Evolutionary conservation across 2,329 filamentous ascomycete genomes (phyloP).

Genomic region (Beauveria scarabaeidicola): DNA sequence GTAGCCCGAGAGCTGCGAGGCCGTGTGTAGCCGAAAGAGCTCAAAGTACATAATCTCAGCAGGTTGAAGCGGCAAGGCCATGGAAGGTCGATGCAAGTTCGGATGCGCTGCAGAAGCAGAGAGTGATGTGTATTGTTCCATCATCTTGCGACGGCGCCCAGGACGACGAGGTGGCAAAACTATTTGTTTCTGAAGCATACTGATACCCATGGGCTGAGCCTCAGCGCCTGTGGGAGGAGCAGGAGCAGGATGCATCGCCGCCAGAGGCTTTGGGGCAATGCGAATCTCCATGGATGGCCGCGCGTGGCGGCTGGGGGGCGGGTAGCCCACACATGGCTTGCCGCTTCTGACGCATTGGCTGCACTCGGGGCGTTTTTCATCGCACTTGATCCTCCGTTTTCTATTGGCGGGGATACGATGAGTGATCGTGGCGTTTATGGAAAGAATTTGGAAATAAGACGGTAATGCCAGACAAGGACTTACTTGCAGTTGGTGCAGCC

Average conservation of each 20-base stretch:
- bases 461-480: slow-evolving; percentile 22
- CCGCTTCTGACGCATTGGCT: slow-evolving; percentile 51
- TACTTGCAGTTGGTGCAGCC: slow-evolving; percentile 63
- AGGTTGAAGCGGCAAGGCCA: slow-evolving; percentile 38
- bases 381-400: slow-evolving; percentile 56
- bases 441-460: background rate
- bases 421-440: background rate
- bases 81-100: slow-evolving; percentile 24
- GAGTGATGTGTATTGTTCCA: background rate
- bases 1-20: slow-evolving; percentile 56
- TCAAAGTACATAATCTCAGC: slow-evolving; percentile 53
- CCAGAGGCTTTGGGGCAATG: slow-evolving; percentile 40
- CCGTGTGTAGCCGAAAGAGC: slow-evolving; percentile 52
- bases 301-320: slow-evolving; percentile 42
- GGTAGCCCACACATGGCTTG: slow-evolving; percentile 53
- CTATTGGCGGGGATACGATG: slow-evolving; percentile 26
- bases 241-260: slow-evolving; percentile 15
- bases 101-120: background rate
- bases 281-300: slow-evolving; percentile 37
- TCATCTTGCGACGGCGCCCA: background rate
- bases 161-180: slow-evolving; percentile 24
- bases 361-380: slow-evolving; percentile 53
- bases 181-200: slow-evolving; percentile 17
- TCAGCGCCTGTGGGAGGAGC: background rate
- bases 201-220: slow-evolving; percentile 4